Evolutionary conservation across 192 early-diverging fungal genomes (phyloP).

Genomic region (Helicostylum pulchrum): DNA sequence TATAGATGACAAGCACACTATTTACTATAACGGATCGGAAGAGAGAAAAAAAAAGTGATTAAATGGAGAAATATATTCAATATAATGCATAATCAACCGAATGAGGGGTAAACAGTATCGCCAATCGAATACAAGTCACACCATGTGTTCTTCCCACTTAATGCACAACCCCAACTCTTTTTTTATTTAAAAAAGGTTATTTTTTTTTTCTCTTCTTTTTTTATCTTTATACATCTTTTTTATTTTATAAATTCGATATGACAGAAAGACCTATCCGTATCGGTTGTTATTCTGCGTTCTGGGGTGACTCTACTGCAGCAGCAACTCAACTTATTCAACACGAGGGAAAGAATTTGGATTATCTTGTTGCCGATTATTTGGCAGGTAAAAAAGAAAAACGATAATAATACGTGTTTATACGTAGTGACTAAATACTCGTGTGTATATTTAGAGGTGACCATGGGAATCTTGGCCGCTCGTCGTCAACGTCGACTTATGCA

Average conservation of each 20-base stretch:
- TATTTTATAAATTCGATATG: neutral
- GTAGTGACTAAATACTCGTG: neutral
- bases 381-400: constrained; percentile 40
- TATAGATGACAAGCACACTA: too few relatives aligned
- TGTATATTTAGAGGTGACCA: constrained; percentile 56
- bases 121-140: neutral
- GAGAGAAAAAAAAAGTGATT: too few relatives aligned
- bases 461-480: constrained; percentile 62
- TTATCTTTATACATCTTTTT: neutral
- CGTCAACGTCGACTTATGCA: constrained; percentile 30
- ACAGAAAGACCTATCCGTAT: constrained; percentile 45
- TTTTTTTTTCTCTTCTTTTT: neutral
- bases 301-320: constrained; percentile 58
- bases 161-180: constrained; percentile 1
- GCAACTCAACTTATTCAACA: constrained; percentile 52
- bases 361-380: constrained; percentile 63
- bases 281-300: constrained; percentile 54
- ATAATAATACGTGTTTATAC: neutral
- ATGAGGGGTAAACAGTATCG: too few relatives aligned
- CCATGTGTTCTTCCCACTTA: constrained; percentile 20
- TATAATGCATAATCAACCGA: too few relatives aligned
- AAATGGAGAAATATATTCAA: too few relatives aligned
- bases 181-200: neutral
- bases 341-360: constrained; percentile 47
- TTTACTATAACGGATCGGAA: too few relatives aligned